phyloP scores from a whole-genome alignment of 2,329 filamentous ascomycete genomes.

The Aspergillus candidus region DNA sequence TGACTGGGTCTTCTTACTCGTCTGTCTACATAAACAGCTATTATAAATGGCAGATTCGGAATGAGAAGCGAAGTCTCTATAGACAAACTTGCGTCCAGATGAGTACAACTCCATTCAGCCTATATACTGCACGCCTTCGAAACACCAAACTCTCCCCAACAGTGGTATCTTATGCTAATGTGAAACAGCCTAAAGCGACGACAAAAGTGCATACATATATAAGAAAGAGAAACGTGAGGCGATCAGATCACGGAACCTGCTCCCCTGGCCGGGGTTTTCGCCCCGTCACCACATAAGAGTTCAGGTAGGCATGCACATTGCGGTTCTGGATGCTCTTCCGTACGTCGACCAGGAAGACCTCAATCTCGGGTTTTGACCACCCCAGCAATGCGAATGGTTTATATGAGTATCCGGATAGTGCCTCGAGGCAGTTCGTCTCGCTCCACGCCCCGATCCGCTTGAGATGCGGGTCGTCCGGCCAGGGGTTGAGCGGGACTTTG shows the following conservation, averaged over 20 bases:
- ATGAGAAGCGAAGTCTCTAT: too few species aligned
- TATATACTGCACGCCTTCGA: slow-evolving; percentile 17
- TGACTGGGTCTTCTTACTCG: too few species aligned
- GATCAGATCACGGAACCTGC: slow-evolving; percentile 2
- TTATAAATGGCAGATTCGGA: too few species aligned
- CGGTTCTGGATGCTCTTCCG: slow-evolving; percentile 37
- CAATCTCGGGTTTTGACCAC: slow-evolving; percentile 42
- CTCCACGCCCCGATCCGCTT: slow-evolving; percentile 47
- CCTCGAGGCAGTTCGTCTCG: slow-evolving; percentile 42
- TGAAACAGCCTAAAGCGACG: slow-evolving; percentile 9
- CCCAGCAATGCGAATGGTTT: slow-evolving; percentile 38
- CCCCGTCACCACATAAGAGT: slow-evolving; percentile 35
- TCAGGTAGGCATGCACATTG: slow-evolving; percentile 37
- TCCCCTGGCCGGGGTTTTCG: slow-evolving; percentile 27
- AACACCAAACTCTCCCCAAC: slow-evolving; percentile 16
- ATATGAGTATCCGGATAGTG: slow-evolving; percentile 40
- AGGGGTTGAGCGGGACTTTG: slow-evolving; percentile 50
- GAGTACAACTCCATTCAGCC: too few species aligned
- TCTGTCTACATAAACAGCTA: too few species aligned
- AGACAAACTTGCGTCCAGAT: too few species aligned
- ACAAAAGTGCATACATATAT: slow-evolving; percentile 5
- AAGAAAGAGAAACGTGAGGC: slow-evolving; percentile 1
- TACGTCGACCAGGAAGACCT: slow-evolving; percentile 42
- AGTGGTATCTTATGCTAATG: slow-evolving; percentile 28
- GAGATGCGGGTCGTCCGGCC: slow-evolving; percentile 44